Conservation (phyloP, 371 early-diverging fungal species). For the Lichtheimia corymbifera region DNA sequence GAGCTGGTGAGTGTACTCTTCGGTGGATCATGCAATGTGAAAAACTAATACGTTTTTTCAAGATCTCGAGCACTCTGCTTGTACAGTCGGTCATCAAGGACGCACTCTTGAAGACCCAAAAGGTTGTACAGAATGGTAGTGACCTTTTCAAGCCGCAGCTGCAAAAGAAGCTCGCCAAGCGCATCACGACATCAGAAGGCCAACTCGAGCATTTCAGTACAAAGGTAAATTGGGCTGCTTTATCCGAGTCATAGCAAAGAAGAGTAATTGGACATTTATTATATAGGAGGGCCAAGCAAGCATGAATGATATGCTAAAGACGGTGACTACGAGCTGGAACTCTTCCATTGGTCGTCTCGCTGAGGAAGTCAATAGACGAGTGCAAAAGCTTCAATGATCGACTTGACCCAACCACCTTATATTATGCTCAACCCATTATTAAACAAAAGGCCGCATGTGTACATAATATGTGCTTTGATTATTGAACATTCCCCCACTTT, state of each 20-base stretch:
- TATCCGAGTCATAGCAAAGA: neutral
- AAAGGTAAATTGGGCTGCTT: constrained; percentile 17
- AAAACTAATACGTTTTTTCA: too few species aligned
- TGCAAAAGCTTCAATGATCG: constrained; percentile 23
- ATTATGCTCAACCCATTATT: too few species aligned
- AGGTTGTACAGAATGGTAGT: constrained; percentile 23
- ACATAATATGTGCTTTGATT: too few species aligned
- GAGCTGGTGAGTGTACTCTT: constrained; percentile 27
- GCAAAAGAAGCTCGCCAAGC: constrained; percentile 34
- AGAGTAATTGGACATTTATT: neutral
- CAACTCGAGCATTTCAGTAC: constrained; percentile 16
- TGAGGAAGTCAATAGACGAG: constrained; percentile 44
- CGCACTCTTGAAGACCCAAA: constrained; percentile 27
- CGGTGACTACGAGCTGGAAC: constrained; percentile 40
- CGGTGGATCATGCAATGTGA: neutral
- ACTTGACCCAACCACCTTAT: too few species aligned
- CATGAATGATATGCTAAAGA: constrained; percentile 29
- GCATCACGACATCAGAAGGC: constrained; percentile 21
- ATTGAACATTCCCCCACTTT: too few species aligned
- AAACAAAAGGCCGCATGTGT: too few species aligned
- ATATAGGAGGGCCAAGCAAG: constrained; percentile 23
- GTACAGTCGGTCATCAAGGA: constrained; percentile 26
- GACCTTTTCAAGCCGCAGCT: constrained; percentile 35
- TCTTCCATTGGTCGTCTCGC: constrained; percentile 23
- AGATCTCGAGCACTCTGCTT: neutral